A percentile compares a stretch with the other conserved stretches of the same genome.
phyloP scores from a whole-genome alignment of 2,329 filamentous ascomycete genomes.

The Rhinocladiella mackenziei region DNA sequence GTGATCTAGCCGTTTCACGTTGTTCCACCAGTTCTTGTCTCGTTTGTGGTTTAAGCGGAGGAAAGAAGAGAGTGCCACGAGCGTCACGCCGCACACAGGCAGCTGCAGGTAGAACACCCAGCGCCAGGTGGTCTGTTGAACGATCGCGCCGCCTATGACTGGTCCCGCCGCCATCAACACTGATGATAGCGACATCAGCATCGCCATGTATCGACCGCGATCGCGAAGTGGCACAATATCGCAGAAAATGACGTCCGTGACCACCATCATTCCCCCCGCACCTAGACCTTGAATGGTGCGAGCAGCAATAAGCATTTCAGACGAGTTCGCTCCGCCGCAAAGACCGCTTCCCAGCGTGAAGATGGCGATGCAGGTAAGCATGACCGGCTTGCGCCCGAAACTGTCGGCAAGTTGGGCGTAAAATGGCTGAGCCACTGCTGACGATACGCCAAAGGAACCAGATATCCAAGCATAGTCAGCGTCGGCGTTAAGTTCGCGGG shows the following conservation, averaged over 20 bases:
- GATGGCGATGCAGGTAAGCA: slow-evolving; percentile 42
- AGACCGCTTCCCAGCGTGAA: slow-evolving; percentile 47
- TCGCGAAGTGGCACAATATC: slow-evolving; percentile 38
- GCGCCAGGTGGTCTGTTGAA: slow-evolving; percentile 29
- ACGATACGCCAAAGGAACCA: too few species aligned
- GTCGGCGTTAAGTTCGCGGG: too few species aligned
- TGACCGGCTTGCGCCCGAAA: slow-evolving; percentile 47
- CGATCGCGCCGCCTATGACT: slow-evolving; percentile 41
- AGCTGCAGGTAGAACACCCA: slow-evolving; percentile 43
- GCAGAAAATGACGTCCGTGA: slow-evolving; percentile 42
- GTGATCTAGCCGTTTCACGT: slow-evolving; percentile 38
- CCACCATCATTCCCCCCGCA: slow-evolving; percentile 42
- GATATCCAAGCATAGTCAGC: too few species aligned
- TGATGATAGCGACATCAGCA: slow-evolving; percentile 20
- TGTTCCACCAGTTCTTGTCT: slow-evolving; percentile 31
- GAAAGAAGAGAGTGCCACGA: slow-evolving; percentile 33
- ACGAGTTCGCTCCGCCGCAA: slow-evolving; percentile 38
- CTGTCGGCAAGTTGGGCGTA: slow-evolving; percentile 43
- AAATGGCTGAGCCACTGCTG: slow-evolving; percentile 36
- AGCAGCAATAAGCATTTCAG: slow-evolving; percentile 42
- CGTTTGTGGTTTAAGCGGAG: slow-evolving; percentile 27
- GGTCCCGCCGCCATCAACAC: slow-evolving; percentile 14
- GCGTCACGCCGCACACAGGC: slow-evolving; percentile 30
- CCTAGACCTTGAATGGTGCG: slow-evolving; percentile 46
- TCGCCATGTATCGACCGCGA: slow-evolving; percentile 33